A percentile compares a stretch with the other conserved stretches of the same genome.
Evolutionary conservation across 176 grass and related monocot genomes (phyloP).

Genomic region (Carex littledalei): DNA sequence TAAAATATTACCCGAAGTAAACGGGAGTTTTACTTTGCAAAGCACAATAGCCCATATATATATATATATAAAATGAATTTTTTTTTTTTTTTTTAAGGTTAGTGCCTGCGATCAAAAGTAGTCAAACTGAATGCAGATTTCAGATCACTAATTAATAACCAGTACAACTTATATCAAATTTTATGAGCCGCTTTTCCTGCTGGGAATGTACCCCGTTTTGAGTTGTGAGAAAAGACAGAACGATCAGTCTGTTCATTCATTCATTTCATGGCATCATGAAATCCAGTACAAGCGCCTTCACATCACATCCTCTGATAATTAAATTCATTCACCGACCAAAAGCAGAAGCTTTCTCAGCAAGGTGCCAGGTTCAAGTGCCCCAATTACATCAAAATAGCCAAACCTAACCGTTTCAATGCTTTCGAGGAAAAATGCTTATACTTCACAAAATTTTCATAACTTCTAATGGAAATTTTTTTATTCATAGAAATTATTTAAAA

Average conservation of each 20-base stretch:
- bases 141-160: too few species aligned
- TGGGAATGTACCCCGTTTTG: background rate
- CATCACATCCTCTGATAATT: background rate
- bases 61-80: too few species aligned
- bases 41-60: too few species aligned
- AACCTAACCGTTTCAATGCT: background rate
- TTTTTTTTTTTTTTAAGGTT: too few species aligned
- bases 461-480: too few species aligned
- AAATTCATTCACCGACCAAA: background rate
- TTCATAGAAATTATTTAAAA: too few species aligned
- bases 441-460: too few species aligned
- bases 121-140: too few species aligned
- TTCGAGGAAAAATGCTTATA: background rate
- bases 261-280: background rate
- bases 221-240: background rate
- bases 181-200: background rate
- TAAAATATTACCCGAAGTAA: too few species aligned
- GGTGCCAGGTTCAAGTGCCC: background rate
- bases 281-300: background rate
- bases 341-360: background rate
- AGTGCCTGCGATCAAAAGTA: too few species aligned
- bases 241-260: constrained; percentile 3
- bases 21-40: too few species aligned
- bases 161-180: too few species aligned
- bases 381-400: background rate